These are phyloP conservation scores for Epicoccum nigrum DNA, from an alignment of 2,329 filamentous ascomycete genomes.

Conservation along the genomic window DNA sequence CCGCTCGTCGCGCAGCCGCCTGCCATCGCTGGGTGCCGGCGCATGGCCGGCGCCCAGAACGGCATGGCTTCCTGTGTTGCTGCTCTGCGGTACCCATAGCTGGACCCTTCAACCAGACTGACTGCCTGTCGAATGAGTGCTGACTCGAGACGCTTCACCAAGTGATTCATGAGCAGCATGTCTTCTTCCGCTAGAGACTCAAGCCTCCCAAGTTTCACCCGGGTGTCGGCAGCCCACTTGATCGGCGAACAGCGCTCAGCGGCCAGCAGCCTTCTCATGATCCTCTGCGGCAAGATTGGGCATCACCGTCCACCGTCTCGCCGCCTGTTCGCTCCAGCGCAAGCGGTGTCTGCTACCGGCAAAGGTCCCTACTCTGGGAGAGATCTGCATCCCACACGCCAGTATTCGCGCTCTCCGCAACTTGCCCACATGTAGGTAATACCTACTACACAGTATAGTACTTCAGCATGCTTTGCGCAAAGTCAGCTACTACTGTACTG, in stretches of 20 bases:
- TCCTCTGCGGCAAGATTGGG: slow-evolving; percentile 11
- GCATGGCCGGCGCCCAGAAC: slow-evolving; percentile 8
- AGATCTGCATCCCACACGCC: slow-evolving; percentile 12
- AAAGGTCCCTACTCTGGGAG: slow-evolving; percentile 4
- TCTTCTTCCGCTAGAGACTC: background rate
- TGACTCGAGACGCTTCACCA: slow-evolving; percentile 7
- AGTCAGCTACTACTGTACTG: background rate
- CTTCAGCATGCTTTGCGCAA: slow-evolving; percentile 7
- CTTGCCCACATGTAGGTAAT: slow-evolving; percentile 15
- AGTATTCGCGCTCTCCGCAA: slow-evolving; percentile 14
- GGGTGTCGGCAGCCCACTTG: background rate
- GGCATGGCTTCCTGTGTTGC: background rate
- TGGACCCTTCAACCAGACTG: slow-evolving; percentile 7
- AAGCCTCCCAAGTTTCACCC: background rate
- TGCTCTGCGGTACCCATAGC: slow-evolving; percentile 1
- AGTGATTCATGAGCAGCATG: background rate
- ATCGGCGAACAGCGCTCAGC: background rate
- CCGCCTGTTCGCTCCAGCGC: slow-evolving; percentile 3
- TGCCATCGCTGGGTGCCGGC: slow-evolving; percentile 4
- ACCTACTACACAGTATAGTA: too few relatives aligned
- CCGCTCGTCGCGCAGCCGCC: background rate
- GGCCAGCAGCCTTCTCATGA: slow-evolving; percentile 6
- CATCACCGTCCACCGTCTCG: slow-evolving; percentile 16
- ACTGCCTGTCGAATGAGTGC: slow-evolving; percentile 3
- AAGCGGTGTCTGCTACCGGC: slow-evolving; percentile 9